These are phyloP conservation scores for Gonapodya sp. DNA, from an alignment of 192 early-diverging fungal species.

Conservation along the genomic window DNA sequence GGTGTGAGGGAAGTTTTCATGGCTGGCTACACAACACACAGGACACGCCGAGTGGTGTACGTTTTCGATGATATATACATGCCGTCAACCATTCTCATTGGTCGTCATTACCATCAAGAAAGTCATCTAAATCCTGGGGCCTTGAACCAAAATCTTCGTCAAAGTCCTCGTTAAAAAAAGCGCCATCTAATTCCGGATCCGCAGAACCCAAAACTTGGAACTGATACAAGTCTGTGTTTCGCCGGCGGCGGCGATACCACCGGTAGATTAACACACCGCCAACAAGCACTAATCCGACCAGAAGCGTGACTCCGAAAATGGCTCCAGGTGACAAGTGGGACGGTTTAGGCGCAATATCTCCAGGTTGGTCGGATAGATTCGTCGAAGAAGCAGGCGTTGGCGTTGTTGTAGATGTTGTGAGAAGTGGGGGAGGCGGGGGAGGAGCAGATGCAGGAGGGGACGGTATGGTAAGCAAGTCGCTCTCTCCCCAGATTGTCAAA, in stretches of 20 bases:
- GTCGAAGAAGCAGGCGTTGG: background rate
- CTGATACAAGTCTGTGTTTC: background rate
- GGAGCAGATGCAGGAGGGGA: background rate
- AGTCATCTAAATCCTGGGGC: background rate
- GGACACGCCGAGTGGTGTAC: too few relatives aligned
- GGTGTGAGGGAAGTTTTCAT: too few relatives aligned
- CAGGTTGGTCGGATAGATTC: too few relatives aligned
- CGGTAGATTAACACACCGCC: background rate
- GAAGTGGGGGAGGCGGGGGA: background rate
- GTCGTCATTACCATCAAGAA: background rate
- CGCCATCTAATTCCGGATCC: background rate
- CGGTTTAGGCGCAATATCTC: too few relatives aligned
- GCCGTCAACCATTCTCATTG: too few relatives aligned
- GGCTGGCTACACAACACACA: too few relatives aligned
- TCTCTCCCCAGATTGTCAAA: conserved; percentile 4
- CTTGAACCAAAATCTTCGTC: background rate
- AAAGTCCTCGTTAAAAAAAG: background rate
- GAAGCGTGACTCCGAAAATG: background rate
- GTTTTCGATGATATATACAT: too few relatives aligned
- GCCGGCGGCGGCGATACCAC: background rate
- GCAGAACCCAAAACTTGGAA: background rate
- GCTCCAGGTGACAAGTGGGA: background rate
- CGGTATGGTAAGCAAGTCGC: background rate
- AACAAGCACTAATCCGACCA: background rate
- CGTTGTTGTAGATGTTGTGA: background rate